Conservation (phyloP, 164 flowering plant species). For the Nymphaea thermarum region DNA sequence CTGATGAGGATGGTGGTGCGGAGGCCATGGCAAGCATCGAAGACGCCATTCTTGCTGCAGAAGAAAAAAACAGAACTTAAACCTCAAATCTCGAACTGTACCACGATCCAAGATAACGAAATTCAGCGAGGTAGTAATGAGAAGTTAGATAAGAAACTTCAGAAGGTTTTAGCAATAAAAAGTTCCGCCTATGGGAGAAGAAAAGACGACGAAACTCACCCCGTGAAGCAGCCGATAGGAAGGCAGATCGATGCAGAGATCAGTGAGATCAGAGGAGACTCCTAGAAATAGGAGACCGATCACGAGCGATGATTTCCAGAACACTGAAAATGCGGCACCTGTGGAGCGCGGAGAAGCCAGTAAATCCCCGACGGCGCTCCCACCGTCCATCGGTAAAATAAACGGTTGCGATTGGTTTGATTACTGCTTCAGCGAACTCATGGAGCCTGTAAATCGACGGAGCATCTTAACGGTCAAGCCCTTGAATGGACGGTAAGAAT, state of each 20-base stretch:
- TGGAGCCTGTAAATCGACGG: not conserved
- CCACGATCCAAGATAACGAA: not conserved
- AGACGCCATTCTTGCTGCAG: slow-evolving; percentile 1
- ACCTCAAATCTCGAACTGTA: not conserved
- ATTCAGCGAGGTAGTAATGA: not conserved
- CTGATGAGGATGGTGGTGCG: not conserved
- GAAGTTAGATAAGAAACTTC: too few species aligned
- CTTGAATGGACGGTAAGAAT: not conserved
- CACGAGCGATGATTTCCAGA: not conserved
- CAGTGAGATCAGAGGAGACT: not conserved
- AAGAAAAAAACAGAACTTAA: not conserved
- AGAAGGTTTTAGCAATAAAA: too few species aligned
- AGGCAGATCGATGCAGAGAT: not conserved
- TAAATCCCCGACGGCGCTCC: not conserved
- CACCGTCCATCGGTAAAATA: not conserved
- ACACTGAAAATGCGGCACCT: not conserved
- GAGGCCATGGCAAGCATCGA: not conserved
- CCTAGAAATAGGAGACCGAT: not conserved
- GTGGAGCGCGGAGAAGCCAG: not conserved
- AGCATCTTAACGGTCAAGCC: not conserved
- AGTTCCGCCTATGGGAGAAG: not conserved
- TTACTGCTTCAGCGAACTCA: not conserved
- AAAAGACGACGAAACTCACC: not conserved
- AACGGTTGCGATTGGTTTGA: not conserved
- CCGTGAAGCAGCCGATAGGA: not conserved